Conservation (phyloP, 2,329 filamentous ascomycete genomes). For the Trichoderma polysporum region DNA sequence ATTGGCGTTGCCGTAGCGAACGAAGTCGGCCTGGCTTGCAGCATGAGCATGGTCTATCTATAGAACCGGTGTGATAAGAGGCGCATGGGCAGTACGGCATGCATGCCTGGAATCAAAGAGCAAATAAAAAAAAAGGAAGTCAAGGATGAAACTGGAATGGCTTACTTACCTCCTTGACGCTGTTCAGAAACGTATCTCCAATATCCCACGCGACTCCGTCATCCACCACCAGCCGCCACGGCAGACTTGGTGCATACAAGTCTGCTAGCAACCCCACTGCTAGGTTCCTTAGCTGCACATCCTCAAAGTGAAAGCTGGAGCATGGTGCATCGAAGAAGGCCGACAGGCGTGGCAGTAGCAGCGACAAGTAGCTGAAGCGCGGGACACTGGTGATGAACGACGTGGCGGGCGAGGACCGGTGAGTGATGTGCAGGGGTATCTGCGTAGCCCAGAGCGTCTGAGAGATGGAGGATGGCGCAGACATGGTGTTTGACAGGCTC, state of each 20-base stretch:
- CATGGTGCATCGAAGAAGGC: conserved; percentile 54
- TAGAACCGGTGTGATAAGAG: neutral
- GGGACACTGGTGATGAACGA: conserved; percentile 56
- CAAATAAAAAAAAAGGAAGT: neutral
- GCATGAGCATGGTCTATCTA: conserved; percentile 7
- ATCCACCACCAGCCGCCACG: conserved; percentile 55
- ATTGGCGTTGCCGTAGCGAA: conserved; percentile 84
- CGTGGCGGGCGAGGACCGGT: conserved; percentile 45
- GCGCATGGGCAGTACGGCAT: neutral
- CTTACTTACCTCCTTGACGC: conserved; percentile 57
- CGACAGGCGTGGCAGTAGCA: conserved; percentile 55
- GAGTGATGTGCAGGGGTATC: conserved; percentile 56
- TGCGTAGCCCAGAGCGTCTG: conserved; percentile 55
- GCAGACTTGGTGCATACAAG: conserved; percentile 54
- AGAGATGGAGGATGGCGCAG: conserved; percentile 32
- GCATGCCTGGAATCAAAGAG: neutral
- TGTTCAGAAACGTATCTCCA: conserved; percentile 62
- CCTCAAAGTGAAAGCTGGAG: conserved; percentile 60
- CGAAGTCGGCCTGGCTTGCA: conserved; percentile 66
- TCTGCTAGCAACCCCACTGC: conserved; percentile 56
- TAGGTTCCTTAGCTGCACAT: conserved; percentile 53
- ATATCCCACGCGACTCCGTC: conserved; percentile 61
- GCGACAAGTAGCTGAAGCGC: conserved; percentile 59
- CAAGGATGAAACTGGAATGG: neutral
- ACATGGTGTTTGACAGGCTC: neutral